Base-by-base conservation (phyloP, 352 stramenopile species). In the Thalassiosira pacifica region DNA sequence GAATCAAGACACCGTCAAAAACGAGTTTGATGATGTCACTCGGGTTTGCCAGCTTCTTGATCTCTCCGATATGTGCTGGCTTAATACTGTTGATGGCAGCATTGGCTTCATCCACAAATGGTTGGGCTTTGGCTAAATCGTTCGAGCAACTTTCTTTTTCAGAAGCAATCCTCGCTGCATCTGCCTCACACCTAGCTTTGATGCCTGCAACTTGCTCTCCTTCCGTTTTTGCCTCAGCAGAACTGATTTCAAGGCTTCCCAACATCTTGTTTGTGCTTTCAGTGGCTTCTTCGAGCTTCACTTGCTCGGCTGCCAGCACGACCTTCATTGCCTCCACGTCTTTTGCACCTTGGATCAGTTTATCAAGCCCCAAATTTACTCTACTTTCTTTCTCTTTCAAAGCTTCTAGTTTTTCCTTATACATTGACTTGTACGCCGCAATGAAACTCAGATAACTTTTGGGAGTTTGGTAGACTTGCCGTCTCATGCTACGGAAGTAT, bases 371-470 rank as follows among this genome's bases (percentile, higher is more conserved):
- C 4, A 99, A 87, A 70, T 98, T 99, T 8, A 99, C 97, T 27
- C 97, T 95, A 86, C 97, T 95, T 83, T 99, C 97, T 87, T 99
- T 99, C 63, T 97, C 94, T 83, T 98, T 98, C 69, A 98, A 96
- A 67, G 90, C 82, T 45, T 73, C 79, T 8, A 96, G 82, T 86
- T 95, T 96, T 48, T 83, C 78, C 9, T 45, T 60, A 91, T 99
- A 99, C 96, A 99, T 98, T 75, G 96, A 95, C 90, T 99, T 99
- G 95, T 98, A 99, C 53, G 96, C 97, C 73, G 98, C 96, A 76
- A 99, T 99, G 85, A 99, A 99, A 78, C 95, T 98, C 63, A 99
- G 87, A 87, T 99, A 99, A 73, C 96, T 98, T 90, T 99, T 99
- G 2, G 98, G 98, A 0, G 98, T 99, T 85, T 99, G 97, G 85